Evolutionary conservation across 805 yeast species (phyloP).

Genomic region (Pachysolen tannophilus): DNA sequence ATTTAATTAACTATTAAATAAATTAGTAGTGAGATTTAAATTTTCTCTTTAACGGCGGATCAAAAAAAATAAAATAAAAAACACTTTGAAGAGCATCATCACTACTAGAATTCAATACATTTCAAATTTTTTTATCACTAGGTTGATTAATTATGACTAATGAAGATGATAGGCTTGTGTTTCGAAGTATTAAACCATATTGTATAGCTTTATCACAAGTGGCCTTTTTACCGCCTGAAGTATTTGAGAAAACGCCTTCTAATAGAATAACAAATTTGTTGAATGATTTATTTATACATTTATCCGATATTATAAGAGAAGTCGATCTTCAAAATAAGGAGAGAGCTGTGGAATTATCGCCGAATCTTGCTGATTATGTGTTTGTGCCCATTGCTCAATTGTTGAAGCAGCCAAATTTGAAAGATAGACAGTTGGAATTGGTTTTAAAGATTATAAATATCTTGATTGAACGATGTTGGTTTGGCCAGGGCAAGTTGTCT

Average conservation of each 20-base stretch:
- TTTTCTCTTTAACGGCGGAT: too few relatives aligned
- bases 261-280: constrained; percentile 23
- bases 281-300: constrained; percentile 21
- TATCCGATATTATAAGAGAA: constrained; percentile 11
- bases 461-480: constrained; percentile 43
- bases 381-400: constrained; percentile 53
- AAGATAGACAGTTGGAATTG: constrained; percentile 37
- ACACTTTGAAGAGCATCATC: too few relatives aligned
- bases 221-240: constrained; percentile 30
- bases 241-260: constrained; percentile 22
- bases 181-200: constrained; percentile 26
- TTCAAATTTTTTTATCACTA: too few relatives aligned
- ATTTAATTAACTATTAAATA: too few relatives aligned
- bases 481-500: constrained; percentile 25
- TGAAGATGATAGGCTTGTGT: constrained; percentile 11
- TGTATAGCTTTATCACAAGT: constrained; percentile 37
- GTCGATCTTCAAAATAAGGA: neutral
- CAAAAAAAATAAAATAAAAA: too few relatives aligned
- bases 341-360: constrained; percentile 19
- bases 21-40: too few relatives aligned
- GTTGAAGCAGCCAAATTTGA: constrained; percentile 36
- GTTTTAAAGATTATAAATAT: constrained; percentile 35
- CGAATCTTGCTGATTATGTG: constrained; percentile 49
- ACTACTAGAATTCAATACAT: too few relatives aligned
- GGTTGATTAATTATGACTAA: constrained; percentile 3